phyloP scores from a whole-genome alignment of 2,329 filamentous ascomycete species.

The Phialocephala sp. region DNA sequence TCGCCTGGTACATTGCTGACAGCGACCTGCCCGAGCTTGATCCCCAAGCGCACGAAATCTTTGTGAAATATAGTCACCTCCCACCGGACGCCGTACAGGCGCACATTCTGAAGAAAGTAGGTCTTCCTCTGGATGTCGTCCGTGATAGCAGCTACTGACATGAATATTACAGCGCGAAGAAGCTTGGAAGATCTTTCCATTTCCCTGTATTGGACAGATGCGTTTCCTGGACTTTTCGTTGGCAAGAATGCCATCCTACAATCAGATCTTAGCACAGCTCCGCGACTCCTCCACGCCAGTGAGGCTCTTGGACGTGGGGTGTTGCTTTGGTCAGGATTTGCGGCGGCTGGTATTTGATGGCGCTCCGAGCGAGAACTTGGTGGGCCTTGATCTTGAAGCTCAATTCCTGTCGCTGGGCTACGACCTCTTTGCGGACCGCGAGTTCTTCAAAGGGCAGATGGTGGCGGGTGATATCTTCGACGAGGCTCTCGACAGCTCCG shows the following conservation, averaged over 20 bases:
- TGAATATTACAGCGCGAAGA: conserved; percentile 20
- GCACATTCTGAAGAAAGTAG: no score
- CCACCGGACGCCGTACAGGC: no score
- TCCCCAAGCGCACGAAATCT: no score
- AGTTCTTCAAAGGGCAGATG: conserved; percentile 41
- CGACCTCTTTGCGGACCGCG: conserved; percentile 46
- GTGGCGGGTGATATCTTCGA: conserved; percentile 44
- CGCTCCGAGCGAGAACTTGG: conserved; percentile 39
- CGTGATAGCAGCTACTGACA: no score
- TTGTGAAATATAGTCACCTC: no score
- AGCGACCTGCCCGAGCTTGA: no score
- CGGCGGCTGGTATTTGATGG: conserved; percentile 47
- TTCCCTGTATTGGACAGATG: conserved; percentile 30
- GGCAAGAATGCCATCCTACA: conserved; percentile 18
- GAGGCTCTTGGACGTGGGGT: conserved; percentile 37
- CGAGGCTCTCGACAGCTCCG: conserved; percentile 23
- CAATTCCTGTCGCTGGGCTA: conserved; percentile 46
- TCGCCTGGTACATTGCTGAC: no score
- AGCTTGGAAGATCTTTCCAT: conserved; percentile 27
- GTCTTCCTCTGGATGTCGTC: no score
- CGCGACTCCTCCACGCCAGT: conserved; percentile 12
- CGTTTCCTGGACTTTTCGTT: conserved; percentile 30
- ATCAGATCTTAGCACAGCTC: conserved; percentile 24
- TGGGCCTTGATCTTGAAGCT: conserved; percentile 41
- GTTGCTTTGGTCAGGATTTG: conserved; percentile 47